Evolutionary conservation across 169 alveolate species (phyloP), one percentile per base, ranked within the genome.

Genomic region (Plasmodium sp.): DNA sequence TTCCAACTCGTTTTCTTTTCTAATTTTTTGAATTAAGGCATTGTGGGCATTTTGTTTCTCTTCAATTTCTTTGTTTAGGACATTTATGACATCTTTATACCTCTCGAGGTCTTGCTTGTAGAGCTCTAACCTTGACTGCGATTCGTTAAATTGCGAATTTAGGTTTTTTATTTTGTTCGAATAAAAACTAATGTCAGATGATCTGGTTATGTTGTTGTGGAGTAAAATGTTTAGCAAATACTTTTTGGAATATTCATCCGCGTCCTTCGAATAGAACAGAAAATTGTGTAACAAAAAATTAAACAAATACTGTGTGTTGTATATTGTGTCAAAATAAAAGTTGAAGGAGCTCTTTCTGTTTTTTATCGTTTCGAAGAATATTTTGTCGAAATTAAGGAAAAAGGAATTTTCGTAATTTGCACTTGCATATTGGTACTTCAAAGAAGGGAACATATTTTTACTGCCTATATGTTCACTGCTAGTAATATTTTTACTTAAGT

Each of bases 161-260:
- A 92, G 48, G 54, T 92, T 92, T 92, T 92, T 92, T 81, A 92
- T 92, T 92, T 92, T 92, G 73, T 92, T 92, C 41, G 95, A 92
- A 71, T 92, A 92, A 92, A 92, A 92, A 83, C 22, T 92, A 92
- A 92, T 92, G 58, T 92, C 95, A 45, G 95, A 92, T 82, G 95
- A 92, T 41, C 95, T 81, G 36, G 95, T 92, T 72, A 92, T 92
- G 77, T 92, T 92, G 72, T 92, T 92, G 72, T 92, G 95, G 43
- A 92, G 75, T 82, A 92, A 82, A 92, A 92, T 92, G 62, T 92
- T 92, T 67, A 92, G 62, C 48, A 92, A 72, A 73, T 92, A 92
- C 67, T 92, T 92, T 92, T 92, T 92, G 34, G 95, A 92, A 81
- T 92, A 92, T 92, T 92, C 95, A 62, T 92, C 95, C 41, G 95